phyloP scores from a whole-genome alignment of 2,329 filamentous ascomycete species.

The Falciphora oryzae region DNA sequence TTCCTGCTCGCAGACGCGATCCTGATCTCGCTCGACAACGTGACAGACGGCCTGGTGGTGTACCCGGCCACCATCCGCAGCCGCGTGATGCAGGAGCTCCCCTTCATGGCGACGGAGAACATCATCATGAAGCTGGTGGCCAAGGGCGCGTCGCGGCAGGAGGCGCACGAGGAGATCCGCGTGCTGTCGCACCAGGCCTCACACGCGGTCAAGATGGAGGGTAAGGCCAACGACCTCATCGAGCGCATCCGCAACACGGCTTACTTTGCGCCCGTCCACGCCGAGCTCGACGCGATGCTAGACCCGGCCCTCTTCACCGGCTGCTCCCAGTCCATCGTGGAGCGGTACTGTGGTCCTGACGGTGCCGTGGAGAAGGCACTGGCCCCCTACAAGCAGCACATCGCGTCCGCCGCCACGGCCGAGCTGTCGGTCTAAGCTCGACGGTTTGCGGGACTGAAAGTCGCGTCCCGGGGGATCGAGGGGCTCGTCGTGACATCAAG shows the following conservation, averaged over 20 bases:
- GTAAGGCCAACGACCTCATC: conserved; percentile 74
- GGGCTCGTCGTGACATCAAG: neutral
- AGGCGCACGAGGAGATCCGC: conserved; percentile 81
- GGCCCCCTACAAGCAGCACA: conserved; percentile 30
- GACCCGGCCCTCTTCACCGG: conserved; percentile 27
- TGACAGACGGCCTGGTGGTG: conserved; percentile 62
- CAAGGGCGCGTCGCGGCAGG: conserved; percentile 67
- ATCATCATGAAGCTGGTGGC: conserved; percentile 69
- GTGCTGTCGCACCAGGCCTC: conserved; percentile 74
- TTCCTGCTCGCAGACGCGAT: conserved; percentile 66
- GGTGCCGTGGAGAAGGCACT: conserved; percentile 34
- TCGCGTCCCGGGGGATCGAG: neutral
- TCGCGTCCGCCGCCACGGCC: conserved; percentile 28
- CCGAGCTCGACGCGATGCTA: conserved; percentile 36
- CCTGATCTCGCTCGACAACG: conserved; percentile 58
- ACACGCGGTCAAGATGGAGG: conserved; percentile 41
- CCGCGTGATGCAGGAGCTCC: conserved; percentile 68
- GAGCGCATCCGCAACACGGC: conserved; percentile 65
- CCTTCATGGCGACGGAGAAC: conserved; percentile 68
- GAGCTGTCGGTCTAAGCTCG: conserved; percentile 31
- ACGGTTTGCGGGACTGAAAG: neutral
- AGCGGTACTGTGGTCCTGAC: conserved; percentile 35
- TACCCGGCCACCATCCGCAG: conserved; percentile 69
- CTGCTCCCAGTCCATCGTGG: conserved; percentile 39
- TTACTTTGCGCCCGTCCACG: conserved; percentile 71